These are phyloP conservation scores for Xylaria sp. DNA, from an alignment of 2,329 filamentous ascomycete genomes.

Conservation along the genomic window DNA sequence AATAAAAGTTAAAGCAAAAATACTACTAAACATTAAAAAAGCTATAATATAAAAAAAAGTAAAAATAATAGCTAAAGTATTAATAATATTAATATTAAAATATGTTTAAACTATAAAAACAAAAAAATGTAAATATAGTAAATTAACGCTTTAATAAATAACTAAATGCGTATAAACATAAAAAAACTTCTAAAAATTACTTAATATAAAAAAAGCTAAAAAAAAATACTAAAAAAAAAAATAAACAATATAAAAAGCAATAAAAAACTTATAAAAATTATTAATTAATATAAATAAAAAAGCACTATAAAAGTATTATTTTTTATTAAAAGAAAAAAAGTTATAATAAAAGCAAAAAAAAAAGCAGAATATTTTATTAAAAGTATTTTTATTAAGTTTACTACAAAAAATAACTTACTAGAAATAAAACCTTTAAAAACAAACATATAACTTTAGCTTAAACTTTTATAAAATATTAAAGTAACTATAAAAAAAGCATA, in stretches of 20 bases:
- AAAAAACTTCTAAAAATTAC: not conserved
- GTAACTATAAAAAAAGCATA: conserved; percentile 18
- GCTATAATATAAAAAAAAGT: not conserved
- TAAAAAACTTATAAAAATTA: conserved; percentile 15
- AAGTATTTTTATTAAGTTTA: conserved; percentile 20
- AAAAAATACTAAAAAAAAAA: conserved; percentile 2
- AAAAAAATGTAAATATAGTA: not conserved
- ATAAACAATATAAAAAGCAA: conserved; percentile 19
- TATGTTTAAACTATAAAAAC: conserved; percentile 8
- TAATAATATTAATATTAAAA: conserved; percentile 7
- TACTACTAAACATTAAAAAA: conserved; percentile 13
- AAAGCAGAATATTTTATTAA: conserved; percentile 21
- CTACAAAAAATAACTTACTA: conserved; percentile 17
- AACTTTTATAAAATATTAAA: conserved; percentile 14
- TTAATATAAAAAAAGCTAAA: conserved; percentile 13
- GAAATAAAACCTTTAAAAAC: conserved; percentile 10
- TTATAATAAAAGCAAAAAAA: conserved; percentile 9
- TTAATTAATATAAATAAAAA: conserved; percentile 23
- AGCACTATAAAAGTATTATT: conserved; percentile 6
- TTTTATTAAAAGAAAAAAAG: conserved; percentile 21
- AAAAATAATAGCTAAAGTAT: not conserved
- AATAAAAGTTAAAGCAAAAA: conserved; percentile 4
- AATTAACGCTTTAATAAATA: conserved; percentile 7
- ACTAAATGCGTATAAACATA: conserved; percentile 8
- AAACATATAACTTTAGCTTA: not conserved